Percentiles rank a stretch among this genome's conserved stretches.
These are phyloP conservation scores for Saksenaea oblongispora DNA, from an alignment of 371 early-diverging fungal genomes.

Conservation along the genomic window DNA sequence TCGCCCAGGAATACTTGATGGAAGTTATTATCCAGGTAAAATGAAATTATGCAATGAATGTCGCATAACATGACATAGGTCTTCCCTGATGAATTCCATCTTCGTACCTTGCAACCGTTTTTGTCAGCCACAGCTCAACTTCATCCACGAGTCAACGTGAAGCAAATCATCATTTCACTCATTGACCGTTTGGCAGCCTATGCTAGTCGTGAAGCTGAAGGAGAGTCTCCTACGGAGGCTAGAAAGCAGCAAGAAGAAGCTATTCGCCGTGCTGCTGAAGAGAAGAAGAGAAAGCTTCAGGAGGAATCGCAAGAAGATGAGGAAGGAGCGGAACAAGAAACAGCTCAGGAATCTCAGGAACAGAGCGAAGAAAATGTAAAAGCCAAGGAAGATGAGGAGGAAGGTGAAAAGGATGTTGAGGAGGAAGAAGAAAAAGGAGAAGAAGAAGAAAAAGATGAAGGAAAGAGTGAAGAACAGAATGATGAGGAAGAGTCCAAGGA, in stretches of 20 bases:
- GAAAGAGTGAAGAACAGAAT: slow-evolving; percentile 26
- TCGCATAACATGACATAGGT: slow-evolving; percentile 48
- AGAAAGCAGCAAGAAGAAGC: slow-evolving; percentile 24
- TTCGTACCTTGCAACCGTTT: slow-evolving; percentile 86
- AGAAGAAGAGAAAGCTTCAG: slow-evolving; percentile 27
- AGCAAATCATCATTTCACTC: slow-evolving; percentile 90
- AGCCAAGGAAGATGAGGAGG: slow-evolving; percentile 2
- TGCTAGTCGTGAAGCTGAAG: slow-evolving; percentile 36
- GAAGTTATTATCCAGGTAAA: slow-evolving; percentile 94
- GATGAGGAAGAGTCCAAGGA: slow-evolving; percentile 13
- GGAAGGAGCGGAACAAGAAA: slow-evolving; percentile 25
- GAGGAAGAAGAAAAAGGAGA: background rate
- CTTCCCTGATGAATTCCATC: slow-evolving; percentile 95
- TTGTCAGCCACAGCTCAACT: slow-evolving; percentile 88
- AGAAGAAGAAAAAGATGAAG: slow-evolving; percentile 27
- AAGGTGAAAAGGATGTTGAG: slow-evolving; percentile 7
- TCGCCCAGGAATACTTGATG: slow-evolving; percentile 99
- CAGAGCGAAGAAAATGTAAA: slow-evolving; percentile 10
- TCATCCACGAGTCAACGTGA: slow-evolving; percentile 90
- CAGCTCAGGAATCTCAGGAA: slow-evolving; percentile 22
- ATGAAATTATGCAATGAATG: background rate
- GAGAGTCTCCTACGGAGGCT: slow-evolving; percentile 16
- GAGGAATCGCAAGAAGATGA: slow-evolving; percentile 22
- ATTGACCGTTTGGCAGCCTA: slow-evolving; percentile 80
- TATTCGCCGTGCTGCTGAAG: slow-evolving; percentile 30